phyloP scores from a whole-genome alignment of 2,329 filamentous ascomycete species.

The Biscogniauxia sp. region DNA sequence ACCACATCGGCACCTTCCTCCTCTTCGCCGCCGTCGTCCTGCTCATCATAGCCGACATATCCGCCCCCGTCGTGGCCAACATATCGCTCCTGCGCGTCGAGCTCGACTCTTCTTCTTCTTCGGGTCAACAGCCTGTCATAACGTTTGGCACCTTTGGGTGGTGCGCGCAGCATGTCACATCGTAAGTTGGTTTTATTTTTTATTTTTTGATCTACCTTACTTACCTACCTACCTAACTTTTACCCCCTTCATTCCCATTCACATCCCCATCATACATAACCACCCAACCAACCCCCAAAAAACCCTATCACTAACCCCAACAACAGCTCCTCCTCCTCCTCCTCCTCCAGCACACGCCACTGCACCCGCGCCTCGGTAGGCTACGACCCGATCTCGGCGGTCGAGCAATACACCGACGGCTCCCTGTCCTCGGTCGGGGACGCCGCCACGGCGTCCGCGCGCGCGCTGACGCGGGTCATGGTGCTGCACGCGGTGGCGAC shows the following conservation, averaged over 20 bases:
- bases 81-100: conserved; percentile 42
- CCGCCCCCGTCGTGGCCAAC: conserved; percentile 43
- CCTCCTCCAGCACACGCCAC: not conserved
- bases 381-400: conserved; percentile 26
- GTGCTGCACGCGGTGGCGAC: conserved; percentile 37
- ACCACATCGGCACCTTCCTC: conserved; percentile 44
- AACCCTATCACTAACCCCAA: too few species aligned
- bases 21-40: conserved; percentile 44
- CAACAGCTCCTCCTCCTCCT: not conserved
- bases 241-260: too few species aligned
- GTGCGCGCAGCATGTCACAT: conserved; percentile 29
- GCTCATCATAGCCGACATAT: conserved; percentile 46
- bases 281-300: too few species aligned
- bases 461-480: conserved; percentile 43
- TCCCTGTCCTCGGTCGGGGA: conserved; percentile 24
- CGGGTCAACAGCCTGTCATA: conserved; percentile 22
- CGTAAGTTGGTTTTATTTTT: too few species aligned
- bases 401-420: conserved; percentile 18
- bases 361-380: conserved; percentile 26
- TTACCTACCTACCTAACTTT: too few species aligned
- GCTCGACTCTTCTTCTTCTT: conserved; percentile 23
- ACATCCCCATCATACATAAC: too few species aligned
- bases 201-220: too few species aligned
- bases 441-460: conserved; percentile 39
- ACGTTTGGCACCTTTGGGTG: conserved; percentile 48